Evolutionary conservation across 306 rosid species (phyloP).

Genomic region (Benincasa hispida): DNA sequence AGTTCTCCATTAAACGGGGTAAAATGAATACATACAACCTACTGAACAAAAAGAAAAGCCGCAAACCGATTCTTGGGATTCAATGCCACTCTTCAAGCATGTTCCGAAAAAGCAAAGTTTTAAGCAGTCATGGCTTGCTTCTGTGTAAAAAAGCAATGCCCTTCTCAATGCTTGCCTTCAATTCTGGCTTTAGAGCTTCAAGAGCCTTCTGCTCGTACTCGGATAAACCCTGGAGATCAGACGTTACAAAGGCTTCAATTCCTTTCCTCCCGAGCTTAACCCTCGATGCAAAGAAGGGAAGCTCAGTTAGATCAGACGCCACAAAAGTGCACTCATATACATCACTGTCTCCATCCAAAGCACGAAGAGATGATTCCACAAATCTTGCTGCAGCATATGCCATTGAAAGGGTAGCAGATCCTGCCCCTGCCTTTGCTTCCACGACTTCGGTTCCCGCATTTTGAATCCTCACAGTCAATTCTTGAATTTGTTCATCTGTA

Average conservation of each 20-base stretch:
- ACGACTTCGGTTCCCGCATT: conserved; percentile 98
- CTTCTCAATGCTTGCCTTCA: conserved; percentile 91
- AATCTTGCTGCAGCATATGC: conserved; percentile 99
- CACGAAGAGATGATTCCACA: conserved; percentile 92
- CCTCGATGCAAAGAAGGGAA: conserved; percentile 92
- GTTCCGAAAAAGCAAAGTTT: not conserved
- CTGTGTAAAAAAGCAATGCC: conserved; percentile 74
- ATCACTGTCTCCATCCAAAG: conserved; percentile 87
- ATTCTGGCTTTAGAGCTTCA: conserved; percentile 88
- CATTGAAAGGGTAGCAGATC: conserved; percentile 97
- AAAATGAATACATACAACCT: not conserved
- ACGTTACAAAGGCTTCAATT: conserved; percentile 60
- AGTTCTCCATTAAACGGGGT: not conserved
- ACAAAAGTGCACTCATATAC: conserved; percentile 83
- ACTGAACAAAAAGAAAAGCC: not conserved
- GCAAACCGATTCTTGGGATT: not conserved
- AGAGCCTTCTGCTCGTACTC: conserved; percentile 86
- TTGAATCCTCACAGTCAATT: conserved; percentile 77
- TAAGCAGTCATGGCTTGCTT: conserved; percentile 57
- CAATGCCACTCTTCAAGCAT: not conserved
- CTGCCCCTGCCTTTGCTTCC: conserved; percentile 96
- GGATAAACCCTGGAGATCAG: conserved; percentile 81
- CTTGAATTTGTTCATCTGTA: conserved; percentile 62
- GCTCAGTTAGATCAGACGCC: conserved; percentile 75
- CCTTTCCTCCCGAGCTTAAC: conserved; percentile 89